Percentiles rank a stretch among this genome's conserved stretches.
These are phyloP conservation scores for Ochetophila trinervis DNA, from an alignment of 306 rosid species.

Conservation along the genomic window DNA sequence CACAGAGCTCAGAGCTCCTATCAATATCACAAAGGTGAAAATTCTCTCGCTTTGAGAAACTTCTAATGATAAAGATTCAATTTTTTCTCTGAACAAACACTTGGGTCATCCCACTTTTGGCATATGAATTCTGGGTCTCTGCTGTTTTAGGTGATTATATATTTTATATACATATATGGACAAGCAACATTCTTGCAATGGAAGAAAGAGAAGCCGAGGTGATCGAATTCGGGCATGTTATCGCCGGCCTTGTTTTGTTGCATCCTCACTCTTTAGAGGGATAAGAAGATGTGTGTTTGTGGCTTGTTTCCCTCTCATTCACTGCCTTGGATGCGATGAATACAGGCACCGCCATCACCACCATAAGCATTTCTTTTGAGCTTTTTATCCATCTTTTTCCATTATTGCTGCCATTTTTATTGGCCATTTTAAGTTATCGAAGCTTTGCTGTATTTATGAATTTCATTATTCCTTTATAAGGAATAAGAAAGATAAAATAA, in stretches of 20 bases:
- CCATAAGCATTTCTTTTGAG: conserved; percentile 45
- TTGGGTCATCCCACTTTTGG: neutral
- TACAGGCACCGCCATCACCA: conserved; percentile 43
- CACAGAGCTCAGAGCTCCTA: too few species aligned
- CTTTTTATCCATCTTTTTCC: neutral
- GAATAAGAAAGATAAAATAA: neutral
- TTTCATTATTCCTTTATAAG: too few species aligned
- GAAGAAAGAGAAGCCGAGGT: conserved; percentile 4
- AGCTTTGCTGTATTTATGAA: too few species aligned
- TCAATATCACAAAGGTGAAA: neutral
- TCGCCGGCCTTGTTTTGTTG: conserved; percentile 32
- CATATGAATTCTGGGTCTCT: conserved; percentile 14
- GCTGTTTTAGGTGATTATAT: conserved; percentile 18
- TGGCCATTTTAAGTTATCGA: neutral
- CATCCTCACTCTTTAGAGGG: conserved; percentile 47
- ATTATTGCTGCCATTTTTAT: neutral
- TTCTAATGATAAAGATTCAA: too few species aligned
- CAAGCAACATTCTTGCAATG: conserved; percentile 20
- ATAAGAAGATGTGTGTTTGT: conserved; percentile 65
- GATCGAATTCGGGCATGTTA: conserved; percentile 21
- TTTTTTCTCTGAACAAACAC: neutral
- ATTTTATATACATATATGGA: conserved; percentile 31
- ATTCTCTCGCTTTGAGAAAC: neutral
- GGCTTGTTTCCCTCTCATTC: conserved; percentile 57
- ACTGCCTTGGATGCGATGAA: conserved; percentile 59